Percentiles rank a stretch among this genome's conserved stretches.
These are phyloP conservation scores for Neonectria coccinea DNA, from an alignment of 2,329 filamentous ascomycete genomes.

Conservation along the genomic window DNA sequence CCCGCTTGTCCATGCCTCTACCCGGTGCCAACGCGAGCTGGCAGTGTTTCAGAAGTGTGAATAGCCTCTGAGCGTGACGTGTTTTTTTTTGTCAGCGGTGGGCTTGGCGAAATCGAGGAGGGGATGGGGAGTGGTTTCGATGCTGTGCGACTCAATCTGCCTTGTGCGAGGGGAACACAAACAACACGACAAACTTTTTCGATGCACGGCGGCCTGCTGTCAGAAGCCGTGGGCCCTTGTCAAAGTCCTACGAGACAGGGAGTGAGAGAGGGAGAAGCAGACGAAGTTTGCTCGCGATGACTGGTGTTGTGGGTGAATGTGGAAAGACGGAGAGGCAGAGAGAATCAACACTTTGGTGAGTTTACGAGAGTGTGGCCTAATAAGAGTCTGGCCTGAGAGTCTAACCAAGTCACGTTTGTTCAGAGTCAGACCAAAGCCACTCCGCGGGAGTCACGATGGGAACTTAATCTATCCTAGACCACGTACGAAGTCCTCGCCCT, in stretches of 20 bases:
- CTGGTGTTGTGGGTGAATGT: background rate
- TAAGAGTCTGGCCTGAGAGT: background rate
- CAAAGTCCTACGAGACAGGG: background rate
- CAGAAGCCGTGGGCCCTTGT: background rate
- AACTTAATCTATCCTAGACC: background rate
- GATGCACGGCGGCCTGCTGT: background rate
- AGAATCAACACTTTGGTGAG: background rate
- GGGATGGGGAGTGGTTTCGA: background rate
- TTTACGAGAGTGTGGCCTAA: background rate
- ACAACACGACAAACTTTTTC: conserved; percentile 4
- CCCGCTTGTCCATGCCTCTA: conserved; percentile 1
- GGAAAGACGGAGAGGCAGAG: background rate
- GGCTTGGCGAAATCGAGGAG: conserved; percentile 10
- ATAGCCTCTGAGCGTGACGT: conserved; percentile 12
- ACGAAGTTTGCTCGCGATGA: background rate
- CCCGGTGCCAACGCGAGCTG: background rate
- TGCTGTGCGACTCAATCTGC: conserved; percentile 17
- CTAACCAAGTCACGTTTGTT: background rate
- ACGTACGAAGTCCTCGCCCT: background rate
- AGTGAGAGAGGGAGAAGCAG: background rate
- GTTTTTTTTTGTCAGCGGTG: conserved; percentile 6
- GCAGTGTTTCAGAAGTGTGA: conserved; percentile 11
- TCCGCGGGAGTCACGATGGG: background rate
- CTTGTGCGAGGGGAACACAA: conserved; percentile 14
- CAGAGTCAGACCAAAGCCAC: background rate